Evolutionary conservation across 345 rosid species (phyloP).

Genomic region (Iberis pinnata): DNA sequence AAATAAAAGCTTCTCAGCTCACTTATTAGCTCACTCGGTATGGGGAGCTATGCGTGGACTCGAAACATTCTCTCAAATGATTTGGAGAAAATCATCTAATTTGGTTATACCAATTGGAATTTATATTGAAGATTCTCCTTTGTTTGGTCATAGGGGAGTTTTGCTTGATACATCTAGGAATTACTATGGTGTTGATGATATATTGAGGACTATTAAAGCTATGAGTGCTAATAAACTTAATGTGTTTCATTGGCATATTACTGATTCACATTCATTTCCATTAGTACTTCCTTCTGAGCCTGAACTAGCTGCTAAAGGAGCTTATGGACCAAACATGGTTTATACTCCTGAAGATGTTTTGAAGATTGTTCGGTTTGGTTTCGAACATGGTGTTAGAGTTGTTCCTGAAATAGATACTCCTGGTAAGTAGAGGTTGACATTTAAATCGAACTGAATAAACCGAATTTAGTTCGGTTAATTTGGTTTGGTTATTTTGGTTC

Average conservation of each 20-base stretch:
- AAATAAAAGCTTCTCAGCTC: conserved; percentile 23
- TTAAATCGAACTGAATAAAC: no score
- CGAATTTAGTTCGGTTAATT: no score
- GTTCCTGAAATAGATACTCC: conserved; percentile 83
- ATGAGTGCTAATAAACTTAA: conserved; percentile 79
- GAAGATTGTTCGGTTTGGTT: conserved; percentile 51
- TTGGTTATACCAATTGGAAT: conserved; percentile 40
- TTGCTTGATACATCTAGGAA: conserved; percentile 80
- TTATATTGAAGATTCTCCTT: conserved; percentile 46
- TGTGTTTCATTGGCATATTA: conserved; percentile 90
- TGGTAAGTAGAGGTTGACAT: conserved; percentile 54
- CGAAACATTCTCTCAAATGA: conserved; percentile 78
- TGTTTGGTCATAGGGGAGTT: conserved; percentile 64
- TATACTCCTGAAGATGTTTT: conserved; percentile 54
- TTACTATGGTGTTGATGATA: conserved; percentile 58
- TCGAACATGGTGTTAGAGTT: conserved; percentile 74
- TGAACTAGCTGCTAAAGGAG: conserved; percentile 56
- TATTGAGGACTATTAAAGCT: conserved; percentile 52
- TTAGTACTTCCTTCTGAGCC: conserved; percentile 72
- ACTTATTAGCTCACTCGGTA: conserved; percentile 42
- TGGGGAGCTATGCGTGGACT: conserved; percentile 93
- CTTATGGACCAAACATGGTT: conserved; percentile 55
- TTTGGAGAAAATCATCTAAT: conserved; percentile 52
- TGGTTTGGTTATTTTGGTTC: no score
- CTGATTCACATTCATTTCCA: conserved; percentile 83